A percentile compares a stretch with the other conserved stretches of the same genome.
Conservation (phyloP, 495 filamentous ascomycete genomes). For the Sabuloglossum arenarium region DNA sequence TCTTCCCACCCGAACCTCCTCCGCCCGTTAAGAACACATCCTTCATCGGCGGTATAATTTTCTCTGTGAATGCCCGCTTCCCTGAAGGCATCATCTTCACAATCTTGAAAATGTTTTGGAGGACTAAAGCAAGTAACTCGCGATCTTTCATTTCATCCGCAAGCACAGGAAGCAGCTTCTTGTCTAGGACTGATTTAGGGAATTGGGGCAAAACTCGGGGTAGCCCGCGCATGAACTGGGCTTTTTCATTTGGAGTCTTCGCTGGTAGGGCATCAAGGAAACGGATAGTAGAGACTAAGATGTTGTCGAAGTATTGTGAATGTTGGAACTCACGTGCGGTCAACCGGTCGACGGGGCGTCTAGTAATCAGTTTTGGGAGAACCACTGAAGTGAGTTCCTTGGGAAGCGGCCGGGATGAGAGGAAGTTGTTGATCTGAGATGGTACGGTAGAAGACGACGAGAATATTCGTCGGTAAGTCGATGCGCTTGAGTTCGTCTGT, state of each 20-base stretch:
- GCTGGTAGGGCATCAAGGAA: slow-evolving; percentile 79
- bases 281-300: slow-evolving; percentile 83
- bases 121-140: slow-evolving; percentile 57
- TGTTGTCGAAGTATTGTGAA: slow-evolving; percentile 88
- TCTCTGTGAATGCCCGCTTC: slow-evolving; percentile 57
- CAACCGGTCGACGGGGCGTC: slow-evolving; percentile 67
- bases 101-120: slow-evolving; percentile 84
- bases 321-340: slow-evolving; percentile 85
- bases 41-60: slow-evolving; percentile 61
- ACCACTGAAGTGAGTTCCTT: slow-evolving; percentile 53
- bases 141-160: slow-evolving; percentile 86
- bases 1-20: slow-evolving; percentile 15
- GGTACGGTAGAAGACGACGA: slow-evolving; percentile 56
- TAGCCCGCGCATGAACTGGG: slow-evolving; percentile 75
- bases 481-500: slow-evolving; percentile 53
- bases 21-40: slow-evolving; percentile 50
- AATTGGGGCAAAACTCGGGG: slow-evolving; percentile 75
- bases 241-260: slow-evolving; percentile 80
- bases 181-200: slow-evolving; percentile 79
- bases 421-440: slow-evolving; percentile 58
- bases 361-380: slow-evolving; percentile 63
- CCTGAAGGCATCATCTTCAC: slow-evolving; percentile 53
- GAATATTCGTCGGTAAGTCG: slow-evolving; percentile 66
- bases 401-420: slow-evolving; percentile 58
- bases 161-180: slow-evolving; percentile 72